Evolutionary conservation across 2,329 filamentous ascomycete genomes (phyloP).

Genomic region (Exophiala calicioides): DNA sequence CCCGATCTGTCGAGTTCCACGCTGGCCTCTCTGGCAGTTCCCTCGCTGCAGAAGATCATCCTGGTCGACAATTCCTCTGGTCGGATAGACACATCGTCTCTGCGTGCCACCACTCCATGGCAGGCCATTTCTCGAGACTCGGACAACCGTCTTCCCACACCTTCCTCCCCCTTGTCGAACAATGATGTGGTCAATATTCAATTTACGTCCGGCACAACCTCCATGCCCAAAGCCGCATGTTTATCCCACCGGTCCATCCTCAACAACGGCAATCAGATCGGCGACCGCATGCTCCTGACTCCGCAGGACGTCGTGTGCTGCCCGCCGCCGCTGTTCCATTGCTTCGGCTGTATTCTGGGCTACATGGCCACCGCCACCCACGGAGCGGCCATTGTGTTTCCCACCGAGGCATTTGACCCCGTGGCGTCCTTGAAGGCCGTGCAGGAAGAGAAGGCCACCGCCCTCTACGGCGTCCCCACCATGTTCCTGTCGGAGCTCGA

Average conservation of each 20-base stretch:
- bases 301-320: constrained; percentile 68
- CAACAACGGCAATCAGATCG: constrained; percentile 88
- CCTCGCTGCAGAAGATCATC: constrained; percentile 69
- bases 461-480: constrained; percentile 85
- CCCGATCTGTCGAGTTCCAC: constrained; percentile 47
- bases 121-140: constrained; percentile 47
- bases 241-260: constrained; percentile 82
- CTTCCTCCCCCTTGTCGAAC: constrained; percentile 40
- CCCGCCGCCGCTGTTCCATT: constrained; percentile 62
- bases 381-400: constrained; percentile 78
- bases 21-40: constrained; percentile 60
- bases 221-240: constrained; percentile 86
- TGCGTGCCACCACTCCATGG: constrained; percentile 51
- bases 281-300: constrained; percentile 77
- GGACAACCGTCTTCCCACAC: constrained; percentile 45
- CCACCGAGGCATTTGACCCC: constrained; percentile 83
- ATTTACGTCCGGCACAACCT: constrained; percentile 95
- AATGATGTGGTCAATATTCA: constrained; percentile 89
- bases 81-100: constrained; percentile 49
- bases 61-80: constrained; percentile 74
- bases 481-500: constrained; percentile 93
- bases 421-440: constrained; percentile 66
- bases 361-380: constrained; percentile 93
- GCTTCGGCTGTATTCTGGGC: constrained; percentile 89
- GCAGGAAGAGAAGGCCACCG: constrained; percentile 64